These are phyloP conservation scores for Fragilaria radians DNA, from an alignment of 108 stramenopile genomes.

Conservation along the genomic window DNA sequence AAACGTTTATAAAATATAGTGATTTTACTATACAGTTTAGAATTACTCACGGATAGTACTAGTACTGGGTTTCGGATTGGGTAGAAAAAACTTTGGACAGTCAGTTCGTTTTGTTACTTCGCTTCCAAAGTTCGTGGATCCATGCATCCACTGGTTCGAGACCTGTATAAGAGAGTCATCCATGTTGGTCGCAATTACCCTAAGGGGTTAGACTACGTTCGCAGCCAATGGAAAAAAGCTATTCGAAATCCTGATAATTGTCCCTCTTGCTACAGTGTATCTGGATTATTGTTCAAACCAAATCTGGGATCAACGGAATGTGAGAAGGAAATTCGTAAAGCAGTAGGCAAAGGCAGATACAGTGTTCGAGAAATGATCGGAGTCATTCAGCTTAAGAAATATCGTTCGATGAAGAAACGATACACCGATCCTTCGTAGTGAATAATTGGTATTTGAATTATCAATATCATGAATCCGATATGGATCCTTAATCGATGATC, in stretches of 20 bases:
- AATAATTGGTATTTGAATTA: no score
- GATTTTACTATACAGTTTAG: no score
- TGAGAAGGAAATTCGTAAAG: constrained; percentile 79
- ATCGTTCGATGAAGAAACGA: constrained; percentile 46
- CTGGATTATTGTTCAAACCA: background rate
- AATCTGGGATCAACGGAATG: constrained; percentile 19
- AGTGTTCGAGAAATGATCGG: constrained; percentile 76
- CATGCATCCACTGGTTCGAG: constrained; percentile 89
- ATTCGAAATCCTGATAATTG: constrained; percentile 65
- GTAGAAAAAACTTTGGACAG: no score
- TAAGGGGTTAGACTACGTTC: constrained; percentile 75
- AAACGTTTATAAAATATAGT: no score
- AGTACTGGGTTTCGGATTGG: no score
- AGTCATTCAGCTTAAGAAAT: constrained; percentile 75
- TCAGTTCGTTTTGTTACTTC: no score
- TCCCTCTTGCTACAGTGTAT: constrained; percentile 33
- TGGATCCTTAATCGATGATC: no score
- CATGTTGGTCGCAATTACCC: constrained; percentile 85
- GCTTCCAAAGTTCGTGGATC: no score
- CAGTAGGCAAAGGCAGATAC: constrained; percentile 78
- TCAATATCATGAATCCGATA: no score
- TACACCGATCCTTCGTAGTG: constrained; percentile 32
- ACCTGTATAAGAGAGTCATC: constrained; percentile 88
- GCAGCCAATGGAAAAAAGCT: constrained; percentile 76
- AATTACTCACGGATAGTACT: no score